Base-by-base conservation (phyloP, 495 filamentous ascomycete species). In the Lasiosphaeria hispida region DNA sequence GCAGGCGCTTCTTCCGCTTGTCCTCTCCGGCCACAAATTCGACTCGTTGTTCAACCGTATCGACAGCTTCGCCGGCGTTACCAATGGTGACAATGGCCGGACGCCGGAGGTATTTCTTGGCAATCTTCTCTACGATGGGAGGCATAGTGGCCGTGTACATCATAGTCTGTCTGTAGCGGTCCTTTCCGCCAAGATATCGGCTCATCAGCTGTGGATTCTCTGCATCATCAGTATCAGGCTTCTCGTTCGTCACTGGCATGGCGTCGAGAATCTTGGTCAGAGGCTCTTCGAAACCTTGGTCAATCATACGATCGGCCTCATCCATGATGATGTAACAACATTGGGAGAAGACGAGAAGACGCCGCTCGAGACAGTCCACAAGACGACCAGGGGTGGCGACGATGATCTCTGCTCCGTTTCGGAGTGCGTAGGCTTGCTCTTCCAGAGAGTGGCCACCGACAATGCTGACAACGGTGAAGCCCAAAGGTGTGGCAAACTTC, bases 71-170 rank as follows among this genome's bases (percentile, higher is more conserved):
- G 62, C 95, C 95, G 13, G 87, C 86, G 61, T 93, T 92, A 45
- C 94, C 94, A 58, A 97, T 97, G 0, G 89, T 97, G 48, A 97
- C 91, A 41, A 95, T 96, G 4, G 94, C 94, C 0, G 94, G 95
- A 4, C 94, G 83, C 4, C 95, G 88, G 7, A 99, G 84, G 66
- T 97, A 99, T 69, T 97, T 97, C 55, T 91, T 86, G 2, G 94
- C 94, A 55, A 99, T 97, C 59, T 92, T 90, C 67, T 97, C 95
- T 43, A 99, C 90, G 7, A 91, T 87, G 2, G 86, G 72, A 3
- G 95, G 92, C 94, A 99, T 99, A 30, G 94, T 99, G 10, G 94
- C 94, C 55, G 95, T 99, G 83, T 97, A 99, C 94, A 99, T 99
- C 94, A 99, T 99, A 2, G 94, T 99, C 72, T 99, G 95, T 53